Conservation (phyloP, 2,329 filamentous ascomycete species). For the Ustulina deusta region DNA sequence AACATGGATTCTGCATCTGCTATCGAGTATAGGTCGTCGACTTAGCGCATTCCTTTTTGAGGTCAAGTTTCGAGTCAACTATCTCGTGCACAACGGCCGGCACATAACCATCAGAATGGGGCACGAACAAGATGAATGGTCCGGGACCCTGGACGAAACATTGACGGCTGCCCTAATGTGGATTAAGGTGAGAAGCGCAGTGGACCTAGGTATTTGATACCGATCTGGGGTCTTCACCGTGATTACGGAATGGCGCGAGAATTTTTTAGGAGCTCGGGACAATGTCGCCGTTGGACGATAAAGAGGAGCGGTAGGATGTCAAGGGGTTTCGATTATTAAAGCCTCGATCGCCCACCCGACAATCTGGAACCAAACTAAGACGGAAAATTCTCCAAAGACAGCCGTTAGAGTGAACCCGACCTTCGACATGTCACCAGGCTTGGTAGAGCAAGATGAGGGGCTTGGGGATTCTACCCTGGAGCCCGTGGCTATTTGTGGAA, state of each 20-base stretch:
- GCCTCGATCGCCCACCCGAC: constrained; percentile 28
- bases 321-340: constrained; percentile 26
- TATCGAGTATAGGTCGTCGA: background rate
- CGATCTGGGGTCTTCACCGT: constrained; percentile 29
- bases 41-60: background rate
- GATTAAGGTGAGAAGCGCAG: constrained; percentile 30
- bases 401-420: constrained; percentile 18
- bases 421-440: constrained; percentile 32
- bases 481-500: constrained; percentile 43
- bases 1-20: background rate
- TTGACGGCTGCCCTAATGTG: constrained; percentile 14
- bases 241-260: constrained; percentile 29
- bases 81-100: background rate
- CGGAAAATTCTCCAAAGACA: constrained; percentile 7
- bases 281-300: constrained; percentile 13
- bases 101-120: constrained; percentile 20
- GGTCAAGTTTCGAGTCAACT: background rate
- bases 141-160: constrained; percentile 20
- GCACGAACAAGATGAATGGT: constrained; percentile 6
- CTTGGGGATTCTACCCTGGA: constrained; percentile 33
- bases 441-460: constrained; percentile 31
- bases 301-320: constrained; percentile 11
- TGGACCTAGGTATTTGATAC: constrained; percentile 19
- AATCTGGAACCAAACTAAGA: constrained; percentile 20
- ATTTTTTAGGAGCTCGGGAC: constrained; percentile 27